Conservation (phyloP, 2,329 filamentous ascomycete genomes). For the Fusarium sterilihyphosum region DNA sequence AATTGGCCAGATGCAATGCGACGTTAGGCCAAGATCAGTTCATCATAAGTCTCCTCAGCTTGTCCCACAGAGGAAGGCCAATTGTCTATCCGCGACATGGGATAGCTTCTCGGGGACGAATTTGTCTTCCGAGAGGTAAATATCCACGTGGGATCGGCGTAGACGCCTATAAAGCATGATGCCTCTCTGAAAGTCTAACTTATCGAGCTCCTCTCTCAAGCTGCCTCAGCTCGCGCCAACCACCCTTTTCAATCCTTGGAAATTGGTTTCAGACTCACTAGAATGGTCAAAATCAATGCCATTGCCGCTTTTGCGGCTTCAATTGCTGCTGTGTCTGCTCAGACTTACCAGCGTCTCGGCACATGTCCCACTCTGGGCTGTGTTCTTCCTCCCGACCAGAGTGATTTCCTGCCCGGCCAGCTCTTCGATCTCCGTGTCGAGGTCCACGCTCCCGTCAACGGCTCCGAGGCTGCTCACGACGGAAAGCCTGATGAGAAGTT, state of each 20-base stretch:
- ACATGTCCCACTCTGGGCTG: slow-evolving; percentile 69
- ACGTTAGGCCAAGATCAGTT: slow-evolving; percentile 30
- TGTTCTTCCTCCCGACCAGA: slow-evolving; percentile 70
- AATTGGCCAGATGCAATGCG: slow-evolving; percentile 28
- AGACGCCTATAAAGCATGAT: slow-evolving; percentile 37
- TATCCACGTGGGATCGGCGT: slow-evolving; percentile 34
- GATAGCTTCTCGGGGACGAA: slow-evolving; percentile 15
- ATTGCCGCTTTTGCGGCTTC: slow-evolving; percentile 49
- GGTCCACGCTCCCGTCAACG: slow-evolving; percentile 83
- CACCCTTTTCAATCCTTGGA: background rate
- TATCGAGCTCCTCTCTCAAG: slow-evolving; percentile 22
- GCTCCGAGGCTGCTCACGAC: slow-evolving; percentile 77
- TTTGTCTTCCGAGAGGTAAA: slow-evolving; percentile 27
- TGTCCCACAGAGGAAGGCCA: slow-evolving; percentile 40
- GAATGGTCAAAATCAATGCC: slow-evolving; percentile 51
- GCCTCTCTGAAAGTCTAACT: slow-evolving; percentile 14
- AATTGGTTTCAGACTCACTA: slow-evolving; percentile 16
- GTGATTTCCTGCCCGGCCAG: slow-evolving; percentile 85
- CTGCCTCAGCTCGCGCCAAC: slow-evolving; percentile 24
- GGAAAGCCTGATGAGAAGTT: slow-evolving; percentile 78
- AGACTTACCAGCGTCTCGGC: slow-evolving; percentile 69
- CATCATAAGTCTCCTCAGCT: slow-evolving; percentile 26
- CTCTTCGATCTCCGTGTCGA: slow-evolving; percentile 86
- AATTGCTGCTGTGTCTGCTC: slow-evolving; percentile 57
- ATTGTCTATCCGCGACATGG: slow-evolving; percentile 22